phyloP scores from a whole-genome alignment of 768 basidiomycete species.

The Psilocybe cyanescens region DNA sequence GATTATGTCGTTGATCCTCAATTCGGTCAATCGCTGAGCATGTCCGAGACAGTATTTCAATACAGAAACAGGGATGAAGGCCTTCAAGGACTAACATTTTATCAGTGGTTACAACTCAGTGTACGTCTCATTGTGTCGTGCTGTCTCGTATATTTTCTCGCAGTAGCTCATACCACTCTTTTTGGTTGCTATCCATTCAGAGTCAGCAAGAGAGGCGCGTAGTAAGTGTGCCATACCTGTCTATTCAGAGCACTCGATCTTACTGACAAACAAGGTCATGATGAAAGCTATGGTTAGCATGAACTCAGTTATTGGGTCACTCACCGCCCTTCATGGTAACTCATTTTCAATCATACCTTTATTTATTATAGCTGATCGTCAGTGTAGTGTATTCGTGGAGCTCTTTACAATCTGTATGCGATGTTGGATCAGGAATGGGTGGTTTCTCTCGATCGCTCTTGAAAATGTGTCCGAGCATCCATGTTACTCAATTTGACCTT shows the following conservation, averaged over 20 bases:
- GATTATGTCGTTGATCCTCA: constrained; percentile 3
- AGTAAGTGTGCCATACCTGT: too few species aligned
- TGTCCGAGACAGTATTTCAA: background rate
- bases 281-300: background rate
- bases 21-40: background rate
- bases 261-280: background rate
- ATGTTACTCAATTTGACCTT: constrained; percentile 14
- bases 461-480: background rate
- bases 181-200: too few species aligned
- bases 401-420: constrained; percentile 11
- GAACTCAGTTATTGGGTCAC: constrained; percentile 2
- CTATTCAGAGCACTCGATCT: too few species aligned
- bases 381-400: constrained; percentile 14
- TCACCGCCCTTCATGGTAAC: constrained; percentile 6
- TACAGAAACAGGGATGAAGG: background rate
- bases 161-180: too few species aligned
- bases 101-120: too few species aligned
- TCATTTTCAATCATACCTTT: constrained; percentile 1
- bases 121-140: too few species aligned
- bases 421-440: constrained; percentile 17
- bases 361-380: background rate
- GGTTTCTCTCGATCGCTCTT: constrained; percentile 12
- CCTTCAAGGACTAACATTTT: background rate
- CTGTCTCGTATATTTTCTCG: too few species aligned
- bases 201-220: too few species aligned